Evolutionary conservation across 2,329 filamentous ascomycete genomes (phyloP).

Genomic region (Sporothrix schenckii): DNA sequence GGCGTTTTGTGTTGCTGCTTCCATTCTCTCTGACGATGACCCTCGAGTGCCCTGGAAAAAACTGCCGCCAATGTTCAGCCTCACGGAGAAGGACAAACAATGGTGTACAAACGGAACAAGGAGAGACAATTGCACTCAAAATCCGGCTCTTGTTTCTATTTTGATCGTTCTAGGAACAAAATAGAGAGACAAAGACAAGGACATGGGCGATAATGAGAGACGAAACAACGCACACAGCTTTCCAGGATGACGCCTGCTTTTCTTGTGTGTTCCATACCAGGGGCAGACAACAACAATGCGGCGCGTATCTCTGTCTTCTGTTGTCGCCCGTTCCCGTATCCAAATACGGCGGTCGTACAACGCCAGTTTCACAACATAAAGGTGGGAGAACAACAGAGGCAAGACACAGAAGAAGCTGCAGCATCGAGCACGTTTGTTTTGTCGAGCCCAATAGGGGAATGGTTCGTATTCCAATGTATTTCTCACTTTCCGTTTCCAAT

Average conservation of each 20-base stretch:
- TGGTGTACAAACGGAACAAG: no score
- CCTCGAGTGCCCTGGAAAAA: background rate
- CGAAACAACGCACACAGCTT: background rate
- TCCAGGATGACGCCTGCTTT: conserved; percentile 1
- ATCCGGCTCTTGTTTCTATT: conserved; percentile 2
- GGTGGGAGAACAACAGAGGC: background rate
- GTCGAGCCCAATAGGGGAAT: background rate
- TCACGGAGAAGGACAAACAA: background rate
- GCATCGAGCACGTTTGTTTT: background rate
- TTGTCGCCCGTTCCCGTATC: no score
- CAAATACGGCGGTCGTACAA: background rate
- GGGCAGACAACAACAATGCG: background rate
- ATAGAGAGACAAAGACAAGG: background rate
- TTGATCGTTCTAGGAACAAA: background rate
- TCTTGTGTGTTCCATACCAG: background rate
- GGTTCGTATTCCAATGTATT: background rate
- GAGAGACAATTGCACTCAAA: background rate
- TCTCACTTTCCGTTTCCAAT: background rate
- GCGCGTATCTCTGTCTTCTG: no score
- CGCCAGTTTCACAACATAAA: background rate
- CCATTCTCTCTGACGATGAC: background rate
- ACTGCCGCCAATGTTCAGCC: background rate
- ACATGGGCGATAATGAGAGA: background rate
- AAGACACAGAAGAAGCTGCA: no score
- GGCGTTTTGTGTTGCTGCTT: background rate